Percentiles rank a stretch among this genome's conserved stretches.
These are phyloP conservation scores for Scenedesmus sp. DNA, from an alignment of 163 green algal genomes.

Conservation along the genomic window DNA sequence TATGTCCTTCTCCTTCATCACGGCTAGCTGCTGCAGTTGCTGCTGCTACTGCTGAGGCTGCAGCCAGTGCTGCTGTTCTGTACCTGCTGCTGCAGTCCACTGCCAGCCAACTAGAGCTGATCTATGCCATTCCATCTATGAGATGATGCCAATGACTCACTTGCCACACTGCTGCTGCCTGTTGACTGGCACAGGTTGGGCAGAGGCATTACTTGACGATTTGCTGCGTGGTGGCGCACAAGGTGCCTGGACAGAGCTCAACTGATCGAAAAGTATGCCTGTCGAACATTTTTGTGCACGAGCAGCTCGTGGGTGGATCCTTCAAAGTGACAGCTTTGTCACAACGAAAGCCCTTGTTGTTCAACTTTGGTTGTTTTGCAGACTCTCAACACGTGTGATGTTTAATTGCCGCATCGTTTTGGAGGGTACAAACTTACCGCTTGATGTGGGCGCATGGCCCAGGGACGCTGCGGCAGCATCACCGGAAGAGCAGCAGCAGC, in stretches of 20 bases:
- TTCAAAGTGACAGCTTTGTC: neutral
- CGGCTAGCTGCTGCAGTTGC: neutral
- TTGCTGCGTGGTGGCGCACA: neutral
- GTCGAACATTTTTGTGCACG: neutral
- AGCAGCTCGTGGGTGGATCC: neutral
- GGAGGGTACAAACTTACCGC: neutral
- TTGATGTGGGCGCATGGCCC: too few species aligned
- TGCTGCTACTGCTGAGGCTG: neutral
- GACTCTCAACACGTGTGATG: too few species aligned
- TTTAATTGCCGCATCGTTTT: neutral
- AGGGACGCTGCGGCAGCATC: neutral
- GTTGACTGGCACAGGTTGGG: neutral
- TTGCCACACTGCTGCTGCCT: neutral
- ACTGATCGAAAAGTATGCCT: neutral
- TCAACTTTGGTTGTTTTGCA: neutral
- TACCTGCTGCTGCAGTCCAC: neutral
- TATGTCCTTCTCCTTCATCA: slow-evolving; percentile 71
- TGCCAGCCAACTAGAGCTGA: neutral
- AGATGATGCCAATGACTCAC: neutral
- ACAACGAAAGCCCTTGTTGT: neutral
- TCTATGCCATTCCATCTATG: neutral
- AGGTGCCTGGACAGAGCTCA: neutral
- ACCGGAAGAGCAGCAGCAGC: neutral
- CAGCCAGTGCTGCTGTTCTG: slow-evolving; percentile 3
- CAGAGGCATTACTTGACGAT: neutral